Conservation (phyloP, 1,284 basidiomycete genomes). For the Cryptococcus floricola region DNA sequence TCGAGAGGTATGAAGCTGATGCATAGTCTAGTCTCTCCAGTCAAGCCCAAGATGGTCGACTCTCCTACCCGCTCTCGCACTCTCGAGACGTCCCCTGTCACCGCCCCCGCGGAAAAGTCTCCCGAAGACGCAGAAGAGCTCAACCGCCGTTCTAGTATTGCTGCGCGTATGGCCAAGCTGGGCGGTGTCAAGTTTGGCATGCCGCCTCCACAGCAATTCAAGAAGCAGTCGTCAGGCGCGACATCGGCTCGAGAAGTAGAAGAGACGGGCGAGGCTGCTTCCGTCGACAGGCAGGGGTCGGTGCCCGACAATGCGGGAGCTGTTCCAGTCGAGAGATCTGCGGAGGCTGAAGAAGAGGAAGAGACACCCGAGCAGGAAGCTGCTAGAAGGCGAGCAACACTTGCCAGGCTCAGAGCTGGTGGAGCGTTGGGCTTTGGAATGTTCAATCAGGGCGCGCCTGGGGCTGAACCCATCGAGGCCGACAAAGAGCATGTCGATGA, state of each 20-base stretch:
- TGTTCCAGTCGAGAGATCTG: not conserved
- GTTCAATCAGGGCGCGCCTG: constrained; percentile 31
- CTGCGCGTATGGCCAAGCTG: constrained; percentile 81
- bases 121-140: constrained; percentile 52
- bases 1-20: not conserved
- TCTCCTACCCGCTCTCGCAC: constrained; percentile 13
- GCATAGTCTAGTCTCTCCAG: constrained; percentile 2
- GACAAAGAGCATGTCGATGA: constrained; percentile 11
- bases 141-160: constrained; percentile 71
- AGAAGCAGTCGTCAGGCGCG: constrained; percentile 14
- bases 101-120: not conserved
- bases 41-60: not conserved
- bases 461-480: constrained; percentile 5
- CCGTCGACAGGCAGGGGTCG: constrained; percentile 3
- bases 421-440: constrained; percentile 45
- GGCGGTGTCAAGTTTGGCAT: constrained; percentile 78
- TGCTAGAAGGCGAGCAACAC: constrained; percentile 39
- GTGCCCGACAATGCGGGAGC: not conserved
- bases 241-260: constrained; percentile 5
- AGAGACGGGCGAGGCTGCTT: not conserved
- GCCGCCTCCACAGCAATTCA: constrained; percentile 34
- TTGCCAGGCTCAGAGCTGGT: constrained; percentile 45
- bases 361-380: constrained; percentile 47
- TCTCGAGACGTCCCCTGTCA: not conserved
- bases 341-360: constrained; percentile 15